phyloP scores from a whole-genome alignment of 2,329 filamentous ascomycete species.

The Beauveria medogensis region DNA sequence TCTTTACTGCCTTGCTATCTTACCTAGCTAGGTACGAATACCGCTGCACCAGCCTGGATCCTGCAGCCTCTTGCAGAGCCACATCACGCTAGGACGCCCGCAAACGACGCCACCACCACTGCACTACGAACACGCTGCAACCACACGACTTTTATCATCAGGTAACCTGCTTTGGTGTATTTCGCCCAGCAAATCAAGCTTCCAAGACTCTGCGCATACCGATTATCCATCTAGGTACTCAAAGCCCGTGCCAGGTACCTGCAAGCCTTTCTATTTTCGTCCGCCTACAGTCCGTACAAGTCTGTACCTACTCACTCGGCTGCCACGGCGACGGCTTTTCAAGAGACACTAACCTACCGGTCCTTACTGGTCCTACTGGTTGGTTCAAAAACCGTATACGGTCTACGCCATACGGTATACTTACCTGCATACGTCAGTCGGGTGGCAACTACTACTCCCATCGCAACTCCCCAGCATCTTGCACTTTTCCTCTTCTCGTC shows the following conservation, averaged over 20 bases:
- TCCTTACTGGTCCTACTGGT: too few relatives aligned
- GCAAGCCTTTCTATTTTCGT: background rate
- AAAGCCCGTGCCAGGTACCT: background rate
- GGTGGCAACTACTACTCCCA: constrained; percentile 11
- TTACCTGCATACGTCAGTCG: constrained; percentile 4
- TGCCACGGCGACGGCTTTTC: background rate
- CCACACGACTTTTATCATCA: background rate
- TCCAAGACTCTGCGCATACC: too few relatives aligned
- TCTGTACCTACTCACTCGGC: background rate
- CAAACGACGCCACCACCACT: constrained; percentile 7
- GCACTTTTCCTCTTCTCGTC: background rate
- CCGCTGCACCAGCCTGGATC: background rate
- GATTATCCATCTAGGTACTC: too few relatives aligned
- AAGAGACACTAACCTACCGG: too few relatives aligned
- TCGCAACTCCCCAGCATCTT: constrained; percentile 5
- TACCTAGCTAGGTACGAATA: background rate
- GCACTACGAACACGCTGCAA: background rate
- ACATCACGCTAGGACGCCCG: background rate
- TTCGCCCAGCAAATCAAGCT: too few relatives aligned
- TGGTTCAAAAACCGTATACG: too few relatives aligned
- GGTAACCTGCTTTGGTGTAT: background rate
- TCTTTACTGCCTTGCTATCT: background rate
- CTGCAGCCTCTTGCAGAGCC: constrained; percentile 1
- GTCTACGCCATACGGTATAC: too few relatives aligned
- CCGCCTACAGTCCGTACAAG: background rate